Conservation (phyloP, 495 filamentous ascomycete genomes). For the Talaromyces ruber region DNA sequence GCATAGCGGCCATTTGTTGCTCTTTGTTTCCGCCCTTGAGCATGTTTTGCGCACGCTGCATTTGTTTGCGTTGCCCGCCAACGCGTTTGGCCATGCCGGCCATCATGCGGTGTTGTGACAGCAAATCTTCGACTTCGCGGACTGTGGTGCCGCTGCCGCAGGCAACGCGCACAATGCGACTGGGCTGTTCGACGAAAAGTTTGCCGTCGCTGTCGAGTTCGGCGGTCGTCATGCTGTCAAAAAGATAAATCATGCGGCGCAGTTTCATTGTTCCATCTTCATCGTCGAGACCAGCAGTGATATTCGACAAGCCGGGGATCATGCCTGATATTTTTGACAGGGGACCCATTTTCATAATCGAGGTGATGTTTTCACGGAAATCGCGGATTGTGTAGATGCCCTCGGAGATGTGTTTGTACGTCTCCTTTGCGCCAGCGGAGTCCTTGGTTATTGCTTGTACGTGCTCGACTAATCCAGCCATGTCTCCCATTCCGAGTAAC, state of each 20-base stretch:
- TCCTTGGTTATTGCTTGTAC: slow-evolving; percentile 96
- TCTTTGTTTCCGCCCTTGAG: slow-evolving; percentile 82
- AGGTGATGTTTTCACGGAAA: slow-evolving; percentile 87
- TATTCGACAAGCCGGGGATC: slow-evolving; percentile 88
- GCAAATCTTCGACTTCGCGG: slow-evolving; percentile 91
- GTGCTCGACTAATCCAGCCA: slow-evolving; percentile 90
- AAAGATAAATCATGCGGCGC: slow-evolving; percentile 98
- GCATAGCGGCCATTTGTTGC: slow-evolving; percentile 96
- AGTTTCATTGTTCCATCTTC: slow-evolving; percentile 89
- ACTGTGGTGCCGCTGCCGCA: slow-evolving; percentile 84
- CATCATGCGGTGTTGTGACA: slow-evolving; percentile 98
- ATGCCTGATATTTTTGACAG: slow-evolving; percentile 96
- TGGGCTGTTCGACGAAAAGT: slow-evolving; percentile 84
- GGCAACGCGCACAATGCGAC: slow-evolving; percentile 89
- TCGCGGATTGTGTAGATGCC: slow-evolving; percentile 95
- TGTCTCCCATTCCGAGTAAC: slow-evolving; percentile 93
- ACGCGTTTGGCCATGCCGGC: slow-evolving; percentile 98
- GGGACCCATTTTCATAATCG: slow-evolving; percentile 99
- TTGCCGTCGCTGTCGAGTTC: slow-evolving; percentile 94
- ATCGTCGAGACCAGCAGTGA: slow-evolving; percentile 94
- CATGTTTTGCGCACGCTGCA: slow-evolving; percentile 86
- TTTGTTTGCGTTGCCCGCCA: slow-evolving; percentile 92
- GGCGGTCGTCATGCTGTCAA: slow-evolving; percentile 92
- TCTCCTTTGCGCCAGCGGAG: slow-evolving; percentile 70
- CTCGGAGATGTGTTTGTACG: slow-evolving; percentile 96